These are phyloP conservation scores for Diaporthe ampelina DNA, from an alignment of 2,329 filamentous ascomycete genomes.

Conservation along the genomic window DNA sequence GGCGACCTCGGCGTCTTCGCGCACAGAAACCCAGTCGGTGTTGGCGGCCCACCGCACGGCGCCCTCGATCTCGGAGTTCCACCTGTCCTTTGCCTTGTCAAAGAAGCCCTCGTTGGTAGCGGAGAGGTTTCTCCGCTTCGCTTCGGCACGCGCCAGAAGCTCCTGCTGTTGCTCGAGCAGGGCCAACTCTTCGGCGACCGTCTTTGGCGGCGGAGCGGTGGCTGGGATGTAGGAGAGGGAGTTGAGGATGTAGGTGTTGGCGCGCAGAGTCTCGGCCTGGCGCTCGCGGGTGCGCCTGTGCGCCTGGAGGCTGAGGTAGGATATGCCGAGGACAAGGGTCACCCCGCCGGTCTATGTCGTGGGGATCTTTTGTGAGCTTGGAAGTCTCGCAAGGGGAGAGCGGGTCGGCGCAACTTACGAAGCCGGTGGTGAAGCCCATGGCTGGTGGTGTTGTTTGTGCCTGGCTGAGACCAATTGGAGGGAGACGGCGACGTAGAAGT, in stretches of 20 bases:
- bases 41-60: slow-evolving; percentile 76
- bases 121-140: slow-evolving; percentile 25
- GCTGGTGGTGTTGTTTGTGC: slow-evolving; percentile 43
- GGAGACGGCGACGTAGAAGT: background rate
- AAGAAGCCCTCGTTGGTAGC: slow-evolving; percentile 63
- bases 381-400: background rate
- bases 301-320: slow-evolving; percentile 79
- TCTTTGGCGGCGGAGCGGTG: slow-evolving; percentile 58
- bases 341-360: slow-evolving; percentile 76
- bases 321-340: slow-evolving; percentile 79
- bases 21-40: slow-evolving; percentile 74
- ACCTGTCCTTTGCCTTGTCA: slow-evolving; percentile 80
- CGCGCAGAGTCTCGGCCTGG: slow-evolving; percentile 69
- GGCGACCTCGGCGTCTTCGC: slow-evolving; percentile 69
- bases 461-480: slow-evolving; percentile 6
- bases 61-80: slow-evolving; percentile 81
- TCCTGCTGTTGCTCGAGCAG: slow-evolving; percentile 41
- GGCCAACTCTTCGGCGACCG: slow-evolving; percentile 40
- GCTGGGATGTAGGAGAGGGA: slow-evolving; percentile 64
- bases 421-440: slow-evolving; percentile 83
- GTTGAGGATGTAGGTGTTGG: slow-evolving; percentile 68
- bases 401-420: slow-evolving; percentile 69
- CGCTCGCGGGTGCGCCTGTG: slow-evolving; percentile 77
- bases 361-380: slow-evolving; percentile 35
- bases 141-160: slow-evolving; percentile 36